These are phyloP conservation scores for Allomyces javanicus DNA, from an alignment of 192 early-diverging fungal species.

Conservation along the genomic window DNA sequence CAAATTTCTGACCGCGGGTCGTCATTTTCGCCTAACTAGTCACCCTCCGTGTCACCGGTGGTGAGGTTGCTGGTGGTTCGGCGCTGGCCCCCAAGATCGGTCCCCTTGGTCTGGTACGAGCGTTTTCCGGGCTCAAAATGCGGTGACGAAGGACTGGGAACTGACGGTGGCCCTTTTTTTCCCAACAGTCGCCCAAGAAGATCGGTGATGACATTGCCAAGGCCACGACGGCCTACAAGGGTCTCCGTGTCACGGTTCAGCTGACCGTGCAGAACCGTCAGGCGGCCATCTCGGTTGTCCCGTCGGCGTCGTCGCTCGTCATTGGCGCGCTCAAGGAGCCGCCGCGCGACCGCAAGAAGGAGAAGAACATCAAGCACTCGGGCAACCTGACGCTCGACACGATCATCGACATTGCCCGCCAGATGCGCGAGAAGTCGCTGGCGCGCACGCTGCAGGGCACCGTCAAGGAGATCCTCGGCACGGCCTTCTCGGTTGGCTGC, in stretches of 20 bases:
- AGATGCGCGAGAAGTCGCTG: constrained; percentile 81
- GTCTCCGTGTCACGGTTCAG: constrained; percentile 93
- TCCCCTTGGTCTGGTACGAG: constrained; percentile 80
- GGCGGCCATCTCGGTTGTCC: constrained; percentile 87
- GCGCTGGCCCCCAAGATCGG: constrained; percentile 98
- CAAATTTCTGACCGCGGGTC: too few species aligned
- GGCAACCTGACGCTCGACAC: constrained; percentile 90
- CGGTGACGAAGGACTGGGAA: too few species aligned
- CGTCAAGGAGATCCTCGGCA: constrained; percentile 92
- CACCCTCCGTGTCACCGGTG: constrained; percentile 92
- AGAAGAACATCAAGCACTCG: constrained; percentile 72
- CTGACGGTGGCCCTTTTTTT: background rate
- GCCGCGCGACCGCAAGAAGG: constrained; percentile 95
- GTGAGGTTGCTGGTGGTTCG: constrained; percentile 92
- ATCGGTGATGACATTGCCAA: constrained; percentile 99
- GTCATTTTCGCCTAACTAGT: constrained; percentile 23
- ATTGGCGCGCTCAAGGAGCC: constrained; percentile 96
- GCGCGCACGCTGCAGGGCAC: constrained; percentile 86
- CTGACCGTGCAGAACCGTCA: constrained; percentile 99
- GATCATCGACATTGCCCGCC: constrained; percentile 87
- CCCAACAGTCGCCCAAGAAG: constrained; percentile 81
- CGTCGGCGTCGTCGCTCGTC: constrained; percentile 87
- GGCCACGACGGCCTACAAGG: constrained; percentile 97
- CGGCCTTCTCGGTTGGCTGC: constrained; percentile 86
- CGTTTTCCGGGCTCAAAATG: too few species aligned